Evolutionary conservation across 495 filamentous ascomycete genomes (phyloP).

Genomic region (Penicillium egyptiacum): DNA sequence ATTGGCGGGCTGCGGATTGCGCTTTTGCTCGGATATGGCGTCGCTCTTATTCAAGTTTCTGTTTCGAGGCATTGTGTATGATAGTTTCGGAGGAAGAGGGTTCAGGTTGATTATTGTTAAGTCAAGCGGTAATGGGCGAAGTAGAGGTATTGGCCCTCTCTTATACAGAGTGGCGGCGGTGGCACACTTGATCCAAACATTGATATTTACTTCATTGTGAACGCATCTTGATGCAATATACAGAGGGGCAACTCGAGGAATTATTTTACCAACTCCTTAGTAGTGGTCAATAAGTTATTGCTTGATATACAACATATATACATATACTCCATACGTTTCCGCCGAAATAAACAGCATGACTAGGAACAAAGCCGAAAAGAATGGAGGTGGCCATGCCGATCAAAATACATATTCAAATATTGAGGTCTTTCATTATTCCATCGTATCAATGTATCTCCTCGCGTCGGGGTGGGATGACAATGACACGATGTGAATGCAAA

Average conservation of each 20-base stretch:
- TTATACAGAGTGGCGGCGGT: conserved; percentile 10
- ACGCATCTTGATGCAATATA: conserved; percentile 17
- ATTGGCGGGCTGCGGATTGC: conserved; percentile 8
- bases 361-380: not conserved
- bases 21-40: conserved; percentile 8
- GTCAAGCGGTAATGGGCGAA: not conserved
- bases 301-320: no score
- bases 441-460: no score
- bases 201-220: conserved; percentile 17
- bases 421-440: no score
- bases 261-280: no score
- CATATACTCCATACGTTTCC: no score
- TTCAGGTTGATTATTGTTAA: not conserved
- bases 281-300: not conserved
- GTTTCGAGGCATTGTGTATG: conserved; percentile 20
- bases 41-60: conserved; percentile 8
- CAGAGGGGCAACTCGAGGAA: not conserved
- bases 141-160: not conserved
- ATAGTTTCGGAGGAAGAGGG: not conserved
- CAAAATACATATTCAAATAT: no score
- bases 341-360: not conserved
- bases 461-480: no score
- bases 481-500: no score
- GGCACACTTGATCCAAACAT: not conserved
- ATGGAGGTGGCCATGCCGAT: no score